Evolutionary conservation across 1,284 basidiomycete genomes (phyloP), one percentile per base, ranked within the genome.

Genomic region (Pterula multifida): DNA sequence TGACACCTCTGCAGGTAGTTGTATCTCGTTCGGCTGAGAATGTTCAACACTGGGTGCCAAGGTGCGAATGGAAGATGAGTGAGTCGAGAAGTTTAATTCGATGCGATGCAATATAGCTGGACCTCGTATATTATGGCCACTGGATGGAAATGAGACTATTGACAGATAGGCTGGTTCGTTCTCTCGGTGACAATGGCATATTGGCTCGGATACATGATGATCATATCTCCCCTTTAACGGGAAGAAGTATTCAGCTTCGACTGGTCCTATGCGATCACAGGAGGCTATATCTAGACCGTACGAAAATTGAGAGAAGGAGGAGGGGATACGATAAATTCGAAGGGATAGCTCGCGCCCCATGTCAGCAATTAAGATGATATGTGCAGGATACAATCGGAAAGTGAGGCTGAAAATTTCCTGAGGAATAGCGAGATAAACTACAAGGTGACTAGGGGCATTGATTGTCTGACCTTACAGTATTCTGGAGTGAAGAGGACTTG

Each of bases 401-500:
- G 39, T 42, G 6, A 42, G 39, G 39, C 39, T 42, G 39, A 42
- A 36, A 17, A 47, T 54, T 35, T 52, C 49, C 3, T 47, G 3
- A 52, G 52, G 26, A 51, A 52, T 19, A 26, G 19, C 21, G 13
- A 55, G 21, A 19, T 23, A n/a, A 48, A 17, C 25, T 1, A 12
- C 17, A 24, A 50, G 19, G n/a, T 2, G 9, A 3, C 17, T 52
- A n/a, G 48, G 42, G 17, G 53, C 22, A 12, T 25, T 22, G 36
- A 24, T 52, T 6, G 39, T n/a, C 65, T 53, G 48, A 68, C 68
- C 56, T 64, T 56, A 13, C 61, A 57, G 28, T 63, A 57, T 3
- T 54, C 24, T 1, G 67, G 62, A 49, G 67, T 56, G 9, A 68
- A 55, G 49, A 64, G 57, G 49, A 58, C 57, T 26, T 63, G 59